Base-by-base conservation (phyloP, 1,284 basidiomycete species). In the Microbotryum violaceum region DNA sequence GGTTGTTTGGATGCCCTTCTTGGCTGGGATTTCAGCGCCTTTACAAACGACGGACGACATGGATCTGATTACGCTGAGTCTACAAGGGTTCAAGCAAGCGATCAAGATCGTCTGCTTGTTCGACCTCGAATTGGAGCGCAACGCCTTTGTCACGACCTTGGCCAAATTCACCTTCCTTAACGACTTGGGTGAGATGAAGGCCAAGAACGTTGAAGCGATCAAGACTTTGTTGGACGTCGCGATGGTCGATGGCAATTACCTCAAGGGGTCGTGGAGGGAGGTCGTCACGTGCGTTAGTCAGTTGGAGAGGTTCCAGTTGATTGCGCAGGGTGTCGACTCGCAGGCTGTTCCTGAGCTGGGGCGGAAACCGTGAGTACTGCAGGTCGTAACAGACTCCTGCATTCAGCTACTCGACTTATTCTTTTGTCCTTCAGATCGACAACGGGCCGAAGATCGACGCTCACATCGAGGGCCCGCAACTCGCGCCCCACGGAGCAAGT, bases 171-270 rank as follows among this genome's bases (percentile, higher is more conserved):
- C 93, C 1, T 96, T 93, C 80, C 79, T 97, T 65, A 96, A 90
- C 76, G 97, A 97, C 72, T 78, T 97, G 9, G 89, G 90, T 58
- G 93, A 97, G 79, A 97, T 97, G 93, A 93, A 91, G 78, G 82
- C 89, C 46, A 97, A 97, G 80, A 97, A 97, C 73, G 93, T 97
- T 83, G 93, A 97, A 74, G 93, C 93, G 3, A 96, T 97, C 78
- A 97, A 96, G 76, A 79, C 89, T 4, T 79, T 97, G 61, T 78
- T 97, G 27, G 93, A 97, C 73, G 85, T 97, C 53, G 93, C 93
- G 8, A 86, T 94, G 49, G 87, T 84, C 16, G 92, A 97, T 74
- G 93, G 93, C 66, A 96, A 94, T 74, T 86, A 91, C 74, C 81
- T 97, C 61, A 93, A 91, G 77, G 85, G 85, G 1, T 91, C 88